Conservation (phyloP, 2,329 filamentous ascomycete genomes). For the Fusarium chuoi region DNA sequence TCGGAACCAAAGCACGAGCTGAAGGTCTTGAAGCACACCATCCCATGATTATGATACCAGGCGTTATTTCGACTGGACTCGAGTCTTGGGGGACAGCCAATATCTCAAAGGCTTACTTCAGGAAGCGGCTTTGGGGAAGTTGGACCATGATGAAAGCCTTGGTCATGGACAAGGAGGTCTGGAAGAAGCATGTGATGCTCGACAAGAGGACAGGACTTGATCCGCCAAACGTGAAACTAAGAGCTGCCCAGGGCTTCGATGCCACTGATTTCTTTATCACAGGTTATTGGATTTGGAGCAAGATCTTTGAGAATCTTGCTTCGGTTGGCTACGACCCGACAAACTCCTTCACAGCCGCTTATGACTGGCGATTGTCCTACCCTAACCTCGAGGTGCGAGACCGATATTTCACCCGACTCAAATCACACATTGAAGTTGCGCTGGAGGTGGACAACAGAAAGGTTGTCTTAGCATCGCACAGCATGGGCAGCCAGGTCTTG, state of each 20-base stretch:
- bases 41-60: constrained; percentile 95
- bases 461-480: constrained; percentile 88
- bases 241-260: constrained; percentile 95
- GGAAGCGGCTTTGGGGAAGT: constrained; percentile 94
- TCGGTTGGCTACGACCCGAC: constrained; percentile 95
- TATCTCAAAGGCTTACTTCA: constrained; percentile 87
- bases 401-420: constrained; percentile 92
- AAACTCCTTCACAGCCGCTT: constrained; percentile 74
- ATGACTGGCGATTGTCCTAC: constrained; percentile 96
- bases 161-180: constrained; percentile 90
- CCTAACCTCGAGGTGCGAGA: constrained; percentile 89
- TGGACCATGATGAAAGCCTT: constrained; percentile 99
- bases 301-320: constrained; percentile 96
- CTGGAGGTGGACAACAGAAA: constrained; percentile 80
- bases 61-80: constrained; percentile 95
- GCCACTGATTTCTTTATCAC: constrained; percentile 95
- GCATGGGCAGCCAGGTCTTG: constrained; percentile 96
- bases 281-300: constrained; percentile 99
- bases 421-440: constrained; percentile 88
- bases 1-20: constrained; percentile 82
- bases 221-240: constrained; percentile 87
- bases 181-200: constrained; percentile 98
- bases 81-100: constrained; percentile 96
- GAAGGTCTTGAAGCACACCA: constrained; percentile 86
- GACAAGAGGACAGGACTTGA: constrained; percentile 92